Evolutionary conservation across 129 eudicot species (phyloP).

Genomic region (Cynara cardunculus): DNA sequence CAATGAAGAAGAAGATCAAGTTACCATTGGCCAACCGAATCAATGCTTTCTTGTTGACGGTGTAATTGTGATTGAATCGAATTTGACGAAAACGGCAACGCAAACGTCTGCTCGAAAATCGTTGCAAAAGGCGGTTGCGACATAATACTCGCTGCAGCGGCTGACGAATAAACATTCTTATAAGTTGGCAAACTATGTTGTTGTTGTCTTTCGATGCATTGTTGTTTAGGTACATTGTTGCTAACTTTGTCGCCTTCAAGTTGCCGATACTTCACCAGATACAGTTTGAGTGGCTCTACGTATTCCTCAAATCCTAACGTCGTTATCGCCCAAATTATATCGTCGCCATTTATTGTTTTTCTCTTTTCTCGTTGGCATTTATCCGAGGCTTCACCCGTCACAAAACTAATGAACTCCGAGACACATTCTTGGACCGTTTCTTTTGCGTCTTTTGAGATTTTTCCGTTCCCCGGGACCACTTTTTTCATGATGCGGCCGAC

Average conservation of each 20-base stretch:
- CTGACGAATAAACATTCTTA: slow-evolving; percentile 15
- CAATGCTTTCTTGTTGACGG: slow-evolving; percentile 51
- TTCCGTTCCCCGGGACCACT: slow-evolving; percentile 54
- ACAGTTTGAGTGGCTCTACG: slow-evolving; percentile 52
- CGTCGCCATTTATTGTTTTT: slow-evolving; percentile 70
- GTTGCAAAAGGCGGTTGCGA: slow-evolving; percentile 41
- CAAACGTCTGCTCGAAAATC: slow-evolving; percentile 41
- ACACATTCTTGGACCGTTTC: slow-evolving; percentile 77
- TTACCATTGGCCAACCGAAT: slow-evolving; percentile 56
- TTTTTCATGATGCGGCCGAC: slow-evolving; percentile 75
- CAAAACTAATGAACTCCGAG: slow-evolving; percentile 66
- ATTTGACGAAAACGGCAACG: slow-evolving; percentile 45
- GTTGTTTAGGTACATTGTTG: slow-evolving; percentile 44
- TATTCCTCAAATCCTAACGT: slow-evolving; percentile 72
- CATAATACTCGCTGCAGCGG: slow-evolving; percentile 33
- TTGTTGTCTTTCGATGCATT: slow-evolving; percentile 24
- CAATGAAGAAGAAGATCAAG: background rate
- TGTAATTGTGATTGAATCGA: slow-evolving; percentile 37
- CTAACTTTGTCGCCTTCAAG: slow-evolving; percentile 47
- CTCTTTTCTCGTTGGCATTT: slow-evolving; percentile 68
- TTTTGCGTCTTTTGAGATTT: slow-evolving; percentile 67
- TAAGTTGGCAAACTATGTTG: slow-evolving; percentile 19
- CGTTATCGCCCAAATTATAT: slow-evolving; percentile 61
- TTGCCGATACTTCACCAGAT: slow-evolving; percentile 55
- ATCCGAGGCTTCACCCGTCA: slow-evolving; percentile 67